phyloP scores from a whole-genome alignment of 2,329 filamentous ascomycete species.

The Colletotrichum camelliae region DNA sequence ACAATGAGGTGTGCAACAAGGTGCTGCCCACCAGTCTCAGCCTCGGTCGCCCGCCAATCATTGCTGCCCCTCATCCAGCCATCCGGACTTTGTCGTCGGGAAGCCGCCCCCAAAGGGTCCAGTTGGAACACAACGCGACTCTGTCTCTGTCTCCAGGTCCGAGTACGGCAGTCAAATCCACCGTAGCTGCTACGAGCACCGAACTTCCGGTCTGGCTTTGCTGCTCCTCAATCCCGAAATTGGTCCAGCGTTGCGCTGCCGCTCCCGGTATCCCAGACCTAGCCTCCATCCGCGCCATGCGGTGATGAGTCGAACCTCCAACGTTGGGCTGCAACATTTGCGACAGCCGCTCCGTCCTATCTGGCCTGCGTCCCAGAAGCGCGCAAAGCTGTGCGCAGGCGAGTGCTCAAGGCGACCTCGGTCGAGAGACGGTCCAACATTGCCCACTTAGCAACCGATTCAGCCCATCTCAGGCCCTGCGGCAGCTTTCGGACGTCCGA shows the following conservation, averaged over 20 bases:
- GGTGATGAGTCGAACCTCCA: not conserved
- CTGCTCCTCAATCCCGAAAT: not conserved
- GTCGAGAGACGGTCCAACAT: not conserved
- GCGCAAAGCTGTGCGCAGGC: not conserved
- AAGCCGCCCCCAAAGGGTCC: not conserved
- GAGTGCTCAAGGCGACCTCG: not conserved
- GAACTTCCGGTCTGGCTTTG: not conserved
- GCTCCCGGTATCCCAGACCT: not conserved
- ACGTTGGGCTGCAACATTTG: not conserved
- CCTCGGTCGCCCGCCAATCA: not conserved
- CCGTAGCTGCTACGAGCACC: not conserved
- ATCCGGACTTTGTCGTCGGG: slow-evolving; percentile 8
- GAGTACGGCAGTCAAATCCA: slow-evolving; percentile 3
- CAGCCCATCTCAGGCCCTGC: not conserved
- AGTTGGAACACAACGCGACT: slow-evolving; percentile 4
- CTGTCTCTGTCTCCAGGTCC: slow-evolving; percentile 1
- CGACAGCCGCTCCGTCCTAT: not conserved
- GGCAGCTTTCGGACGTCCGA: slow-evolving; percentile 20
- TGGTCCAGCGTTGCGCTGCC: not conserved
- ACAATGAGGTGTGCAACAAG: not conserved
- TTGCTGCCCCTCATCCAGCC: not conserved
- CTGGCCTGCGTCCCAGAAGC: not conserved
- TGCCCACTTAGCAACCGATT: not conserved
- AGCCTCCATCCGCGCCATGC: not conserved
- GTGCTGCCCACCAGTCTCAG: slow-evolving; percentile 9